Evolutionary conservation across 2,329 filamentous ascomycete species (phyloP).

Genomic region (Penicillium sp.): DNA sequence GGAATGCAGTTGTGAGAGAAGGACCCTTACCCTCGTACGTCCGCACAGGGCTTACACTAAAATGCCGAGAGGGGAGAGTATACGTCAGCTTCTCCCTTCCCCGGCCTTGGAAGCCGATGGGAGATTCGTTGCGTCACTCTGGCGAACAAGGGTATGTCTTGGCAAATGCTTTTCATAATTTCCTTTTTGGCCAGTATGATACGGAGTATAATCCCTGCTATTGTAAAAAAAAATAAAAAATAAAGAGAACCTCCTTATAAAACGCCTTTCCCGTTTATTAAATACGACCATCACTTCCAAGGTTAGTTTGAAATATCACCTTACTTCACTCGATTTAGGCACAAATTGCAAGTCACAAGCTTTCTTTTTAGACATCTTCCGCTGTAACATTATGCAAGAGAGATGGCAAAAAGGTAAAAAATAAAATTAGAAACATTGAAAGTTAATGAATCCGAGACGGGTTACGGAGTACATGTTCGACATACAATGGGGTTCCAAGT

Average conservation of each 20-base stretch:
- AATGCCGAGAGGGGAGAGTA: background rate
- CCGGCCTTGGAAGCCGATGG: background rate
- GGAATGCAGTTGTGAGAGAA: background rate
- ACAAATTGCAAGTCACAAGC: background rate
- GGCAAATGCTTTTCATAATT: background rate
- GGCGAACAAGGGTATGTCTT: background rate
- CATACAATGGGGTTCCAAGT: background rate
- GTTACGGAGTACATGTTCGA: background rate
- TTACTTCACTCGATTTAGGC: background rate
- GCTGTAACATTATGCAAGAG: background rate
- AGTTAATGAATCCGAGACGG: background rate
- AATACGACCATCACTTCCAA: no score
- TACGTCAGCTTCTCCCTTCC: constrained; percentile 1
- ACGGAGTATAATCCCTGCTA: background rate
- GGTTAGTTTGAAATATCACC: background rate
- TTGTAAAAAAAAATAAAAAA: no score
- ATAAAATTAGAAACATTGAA: background rate
- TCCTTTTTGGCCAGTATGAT: background rate
- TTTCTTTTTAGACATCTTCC: background rate
- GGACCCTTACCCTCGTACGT: background rate
- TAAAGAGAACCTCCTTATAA: no score
- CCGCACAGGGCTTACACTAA: background rate
- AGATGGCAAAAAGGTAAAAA: background rate
- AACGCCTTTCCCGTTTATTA: no score
- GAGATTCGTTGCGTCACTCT: constrained; percentile 2